phyloP scores from a whole-genome alignment of 306 rosid species.

The Phaseolus lunatus region DNA sequence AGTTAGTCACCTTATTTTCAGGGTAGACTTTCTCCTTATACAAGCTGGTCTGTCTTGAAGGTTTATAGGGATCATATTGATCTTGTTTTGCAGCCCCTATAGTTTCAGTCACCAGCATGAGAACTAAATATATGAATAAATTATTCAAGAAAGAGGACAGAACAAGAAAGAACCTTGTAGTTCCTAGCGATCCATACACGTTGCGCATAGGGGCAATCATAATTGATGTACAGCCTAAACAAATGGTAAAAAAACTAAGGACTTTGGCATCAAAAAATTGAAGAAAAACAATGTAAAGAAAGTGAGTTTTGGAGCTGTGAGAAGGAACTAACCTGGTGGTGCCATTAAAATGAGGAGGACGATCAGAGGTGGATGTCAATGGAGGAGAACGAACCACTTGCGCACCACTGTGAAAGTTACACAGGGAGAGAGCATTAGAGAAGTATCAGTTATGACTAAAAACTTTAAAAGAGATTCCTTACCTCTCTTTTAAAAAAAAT shows the following conservation, averaged over 20 bases:
- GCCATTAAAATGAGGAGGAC: constrained; percentile 83
- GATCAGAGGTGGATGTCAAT: constrained; percentile 64
- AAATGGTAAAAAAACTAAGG: neutral
- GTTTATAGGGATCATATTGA: constrained; percentile 67
- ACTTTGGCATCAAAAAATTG: neutral
- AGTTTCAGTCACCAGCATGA: neutral
- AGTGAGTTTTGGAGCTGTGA: neutral
- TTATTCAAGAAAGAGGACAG: neutral
- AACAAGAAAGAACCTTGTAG: constrained; percentile 60
- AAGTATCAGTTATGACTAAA: too few relatives aligned
- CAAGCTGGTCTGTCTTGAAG: constrained; percentile 81
- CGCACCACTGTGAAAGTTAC: constrained; percentile 35
- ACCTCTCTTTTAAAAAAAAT: too few relatives aligned
- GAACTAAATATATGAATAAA: neutral
- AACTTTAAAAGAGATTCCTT: too few relatives aligned
- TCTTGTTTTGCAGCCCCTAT: constrained; percentile 79
- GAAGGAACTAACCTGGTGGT: constrained; percentile 92
- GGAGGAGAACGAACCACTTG: constrained; percentile 55
- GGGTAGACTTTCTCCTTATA: constrained; percentile 88
- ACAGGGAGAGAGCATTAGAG: constrained; percentile 5
- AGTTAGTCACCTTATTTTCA: constrained; percentile 69
- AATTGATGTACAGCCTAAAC: constrained; percentile 64
- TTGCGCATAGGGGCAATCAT: constrained; percentile 79
- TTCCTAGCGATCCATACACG: constrained; percentile 88
- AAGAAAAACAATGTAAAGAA: neutral